Percentiles rank a stretch among this genome's conserved stretches.
These are phyloP conservation scores for Clarireedia homoeocarpa DNA, from an alignment of 2,329 filamentous ascomycete genomes.

Conservation along the genomic window DNA sequence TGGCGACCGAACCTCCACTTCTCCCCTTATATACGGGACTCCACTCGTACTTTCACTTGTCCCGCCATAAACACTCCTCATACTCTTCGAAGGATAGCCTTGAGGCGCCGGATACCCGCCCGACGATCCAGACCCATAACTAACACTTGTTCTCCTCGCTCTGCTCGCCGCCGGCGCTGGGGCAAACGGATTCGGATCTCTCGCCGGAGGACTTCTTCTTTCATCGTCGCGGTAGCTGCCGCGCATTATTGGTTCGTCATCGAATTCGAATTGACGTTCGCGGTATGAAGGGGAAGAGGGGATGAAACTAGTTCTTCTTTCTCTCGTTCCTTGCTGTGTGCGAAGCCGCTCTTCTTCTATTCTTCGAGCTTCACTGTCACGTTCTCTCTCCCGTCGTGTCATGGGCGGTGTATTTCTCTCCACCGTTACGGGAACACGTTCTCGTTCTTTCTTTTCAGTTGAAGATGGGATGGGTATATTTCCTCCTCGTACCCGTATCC, in stretches of 20 bases:
- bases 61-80: background rate
- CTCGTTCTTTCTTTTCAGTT: background rate
- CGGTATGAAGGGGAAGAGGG: background rate
- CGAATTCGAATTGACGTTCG: background rate
- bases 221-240: background rate
- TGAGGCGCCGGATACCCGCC: slow-evolving; percentile 1
- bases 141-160: slow-evolving; percentile 3
- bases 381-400: background rate
- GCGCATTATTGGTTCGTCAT: background rate
- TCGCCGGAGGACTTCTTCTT: background rate
- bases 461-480: background rate
- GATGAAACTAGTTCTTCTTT: background rate
- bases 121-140: background rate
- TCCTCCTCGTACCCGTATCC: background rate
- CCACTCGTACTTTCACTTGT: background rate
- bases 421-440: background rate
- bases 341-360: background rate
- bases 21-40: slow-evolving; percentile 4
- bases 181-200: background rate
- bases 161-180: background rate
- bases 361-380: background rate
- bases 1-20: background rate
- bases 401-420: slow-evolving; percentile 1
- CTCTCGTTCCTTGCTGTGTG: background rate
- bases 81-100: background rate